Conservation (phyloP, 805 yeast genomes). For the Wickerhamomyces xylosicus region DNA sequence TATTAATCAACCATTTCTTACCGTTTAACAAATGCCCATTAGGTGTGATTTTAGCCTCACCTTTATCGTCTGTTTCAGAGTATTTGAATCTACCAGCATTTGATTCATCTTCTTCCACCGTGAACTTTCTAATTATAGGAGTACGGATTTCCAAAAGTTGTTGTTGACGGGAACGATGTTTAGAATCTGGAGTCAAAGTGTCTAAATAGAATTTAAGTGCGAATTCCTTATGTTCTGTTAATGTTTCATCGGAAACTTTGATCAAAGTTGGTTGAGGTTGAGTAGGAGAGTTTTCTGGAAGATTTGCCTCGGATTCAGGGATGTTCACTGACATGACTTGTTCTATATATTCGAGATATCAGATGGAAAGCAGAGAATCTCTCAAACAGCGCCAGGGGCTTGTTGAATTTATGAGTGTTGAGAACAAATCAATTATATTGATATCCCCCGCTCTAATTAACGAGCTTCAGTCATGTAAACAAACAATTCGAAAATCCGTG, state of each 20-base stretch:
- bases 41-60: constrained; percentile 32
- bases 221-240: constrained; percentile 7
- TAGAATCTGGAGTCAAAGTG: constrained; percentile 6
- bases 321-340: too few species aligned
- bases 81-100: constrained; percentile 23
- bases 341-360: too few species aligned
- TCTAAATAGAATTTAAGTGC: constrained; percentile 7
- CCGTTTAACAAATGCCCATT: constrained; percentile 29
- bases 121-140: constrained; percentile 8
- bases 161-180: not conserved
- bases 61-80: constrained; percentile 26
- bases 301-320: constrained; percentile 6
- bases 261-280: constrained; percentile 17
- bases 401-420: too few species aligned
- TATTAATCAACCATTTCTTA: constrained; percentile 27
- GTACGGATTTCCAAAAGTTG: not conserved
- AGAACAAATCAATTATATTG: too few species aligned
- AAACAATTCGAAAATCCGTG: too few species aligned
- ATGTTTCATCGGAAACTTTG: constrained; percentile 5
- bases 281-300: constrained; percentile 15
- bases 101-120: constrained; percentile 12
- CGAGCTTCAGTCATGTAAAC: too few species aligned
- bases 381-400: too few species aligned
- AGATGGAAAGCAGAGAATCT: too few species aligned
- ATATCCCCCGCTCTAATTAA: too few species aligned